Percentiles rank a stretch among this genome's conserved stretches.
phyloP scores from a whole-genome alignment of 768 basidiomycete species.

The Phlebiopsis gigantea region DNA sequence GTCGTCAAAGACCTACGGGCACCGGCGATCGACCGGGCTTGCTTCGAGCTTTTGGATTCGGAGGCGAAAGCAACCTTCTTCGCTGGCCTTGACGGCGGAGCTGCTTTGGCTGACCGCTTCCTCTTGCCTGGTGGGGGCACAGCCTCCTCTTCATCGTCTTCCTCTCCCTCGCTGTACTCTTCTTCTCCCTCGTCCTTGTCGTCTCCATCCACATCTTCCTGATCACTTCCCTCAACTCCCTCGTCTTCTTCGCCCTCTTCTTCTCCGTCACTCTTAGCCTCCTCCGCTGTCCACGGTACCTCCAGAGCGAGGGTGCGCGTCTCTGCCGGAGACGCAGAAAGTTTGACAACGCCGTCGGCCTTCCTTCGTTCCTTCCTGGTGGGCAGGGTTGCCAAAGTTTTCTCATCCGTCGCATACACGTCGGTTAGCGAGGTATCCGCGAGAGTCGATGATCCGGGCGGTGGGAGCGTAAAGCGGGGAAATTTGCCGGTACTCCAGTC shows the following conservation, averaged over 20 bases:
- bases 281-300: conserved; percentile 31
- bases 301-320: conserved; percentile 37
- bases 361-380: conserved; percentile 69
- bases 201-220: conserved; percentile 33
- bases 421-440: conserved; percentile 19
- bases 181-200: conserved; percentile 38
- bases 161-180: conserved; percentile 31
- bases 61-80: conserved; percentile 31
- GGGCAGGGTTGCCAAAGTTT: conserved; percentile 40
- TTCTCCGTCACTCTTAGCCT: conserved; percentile 33
- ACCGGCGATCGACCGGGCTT: conserved; percentile 21
- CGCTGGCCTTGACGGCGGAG: conserved; percentile 18
- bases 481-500: conserved; percentile 82
- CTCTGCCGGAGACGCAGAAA: conserved; percentile 36
- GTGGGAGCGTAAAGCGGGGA: conserved; percentile 62
- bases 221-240: conserved; percentile 24
- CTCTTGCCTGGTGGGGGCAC: conserved; percentile 27
- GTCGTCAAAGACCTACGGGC: conserved; percentile 13
- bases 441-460: conserved; percentile 18
- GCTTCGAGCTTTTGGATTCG: conserved; percentile 22
- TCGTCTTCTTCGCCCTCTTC: conserved; percentile 32
- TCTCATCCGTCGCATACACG: conserved; percentile 43
- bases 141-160: conserved; percentile 35
- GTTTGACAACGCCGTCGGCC: conserved; percentile 41
- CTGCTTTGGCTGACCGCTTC: conserved; percentile 20